phyloP scores from a whole-genome alignment of 176 grass and related monocot genomes.

The Saccharum officinarum region DNA sequence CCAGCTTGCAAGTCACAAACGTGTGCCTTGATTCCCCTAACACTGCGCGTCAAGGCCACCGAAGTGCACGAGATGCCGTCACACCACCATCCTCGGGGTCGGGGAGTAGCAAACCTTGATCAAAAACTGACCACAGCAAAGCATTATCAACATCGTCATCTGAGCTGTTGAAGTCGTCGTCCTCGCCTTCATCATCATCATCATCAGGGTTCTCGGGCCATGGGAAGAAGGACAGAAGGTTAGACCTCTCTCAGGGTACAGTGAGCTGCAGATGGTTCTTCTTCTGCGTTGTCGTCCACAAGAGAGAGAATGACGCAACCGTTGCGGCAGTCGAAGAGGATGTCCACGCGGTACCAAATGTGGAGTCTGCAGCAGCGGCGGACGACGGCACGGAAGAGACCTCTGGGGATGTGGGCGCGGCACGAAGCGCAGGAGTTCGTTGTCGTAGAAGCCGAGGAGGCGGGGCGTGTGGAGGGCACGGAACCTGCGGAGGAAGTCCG shows the following conservation, averaged over 20 bases:
- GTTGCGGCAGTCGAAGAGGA: background rate
- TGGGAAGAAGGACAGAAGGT: too few relatives aligned
- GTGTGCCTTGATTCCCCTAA: background rate
- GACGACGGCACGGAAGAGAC: conserved; percentile 5
- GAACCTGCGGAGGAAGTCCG: background rate
- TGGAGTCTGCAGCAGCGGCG: background rate
- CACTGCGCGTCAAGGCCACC: background rate
- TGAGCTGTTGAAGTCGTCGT: too few relatives aligned
- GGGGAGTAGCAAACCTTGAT: background rate
- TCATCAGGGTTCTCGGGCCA: too few relatives aligned
- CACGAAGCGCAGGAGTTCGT: background rate
- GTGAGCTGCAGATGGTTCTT: too few relatives aligned
- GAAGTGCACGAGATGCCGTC: background rate
- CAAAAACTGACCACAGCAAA: too few relatives aligned
- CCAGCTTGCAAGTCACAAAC: background rate
- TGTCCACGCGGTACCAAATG: background rate
- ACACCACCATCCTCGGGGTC: background rate
- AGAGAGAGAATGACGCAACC: background rate
- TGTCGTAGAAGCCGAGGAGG: conserved; percentile 4
- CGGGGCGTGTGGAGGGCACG: background rate
- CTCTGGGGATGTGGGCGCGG: background rate
- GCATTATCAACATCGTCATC: too few relatives aligned
- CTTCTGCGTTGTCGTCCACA: too few relatives aligned
- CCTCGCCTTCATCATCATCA: too few relatives aligned
- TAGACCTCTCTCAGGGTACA: too few relatives aligned